Conservation (phyloP, 116 monocot genomes). For the Iris pallida region DNA sequence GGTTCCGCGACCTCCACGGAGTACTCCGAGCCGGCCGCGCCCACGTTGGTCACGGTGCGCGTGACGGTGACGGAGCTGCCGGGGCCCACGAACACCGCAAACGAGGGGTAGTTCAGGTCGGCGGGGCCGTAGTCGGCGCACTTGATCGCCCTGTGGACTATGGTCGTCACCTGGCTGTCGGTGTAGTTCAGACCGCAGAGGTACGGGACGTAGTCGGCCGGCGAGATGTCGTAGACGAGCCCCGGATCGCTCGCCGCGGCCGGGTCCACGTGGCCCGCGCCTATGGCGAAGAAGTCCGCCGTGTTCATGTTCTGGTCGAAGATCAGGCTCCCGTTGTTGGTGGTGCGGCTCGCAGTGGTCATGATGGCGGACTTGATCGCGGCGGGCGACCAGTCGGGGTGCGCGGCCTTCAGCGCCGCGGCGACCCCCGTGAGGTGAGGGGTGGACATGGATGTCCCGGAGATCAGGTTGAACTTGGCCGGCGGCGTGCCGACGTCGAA, state of each 20-base stretch:
- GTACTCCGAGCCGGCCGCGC: slow-evolving; percentile 2
- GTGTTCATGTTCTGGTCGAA: slow-evolving; percentile 1
- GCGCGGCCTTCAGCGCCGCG: slow-evolving; percentile 22
- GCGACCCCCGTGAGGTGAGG: slow-evolving; percentile 30
- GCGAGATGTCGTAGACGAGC: slow-evolving; percentile 14
- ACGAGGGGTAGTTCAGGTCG: slow-evolving; percentile 33
- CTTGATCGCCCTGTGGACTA: neutral
- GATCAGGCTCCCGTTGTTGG: slow-evolving; percentile 12
- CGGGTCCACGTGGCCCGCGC: slow-evolving; percentile 38
- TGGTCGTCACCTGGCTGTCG: neutral
- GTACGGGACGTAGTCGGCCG: slow-evolving; percentile 12
- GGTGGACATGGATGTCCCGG: slow-evolving; percentile 33
- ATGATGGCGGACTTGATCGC: slow-evolving; percentile 42
- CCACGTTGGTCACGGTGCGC: slow-evolving; percentile 27
- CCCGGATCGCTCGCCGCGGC: slow-evolving; percentile 15
- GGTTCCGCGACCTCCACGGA: neutral
- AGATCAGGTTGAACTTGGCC: slow-evolving; percentile 19
- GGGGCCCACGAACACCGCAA: slow-evolving; percentile 1
- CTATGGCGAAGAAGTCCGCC: slow-evolving; percentile 16
- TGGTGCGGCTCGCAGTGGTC: slow-evolving; percentile 18
- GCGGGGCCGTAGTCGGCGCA: neutral
- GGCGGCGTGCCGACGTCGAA: neutral
- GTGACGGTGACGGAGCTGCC: neutral
- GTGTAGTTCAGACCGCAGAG: slow-evolving; percentile 17
- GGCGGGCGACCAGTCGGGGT: slow-evolving; percentile 38